phyloP scores from a whole-genome alignment of 768 basidiomycete genomes.

The Macrolepiota dolichaula region DNA sequence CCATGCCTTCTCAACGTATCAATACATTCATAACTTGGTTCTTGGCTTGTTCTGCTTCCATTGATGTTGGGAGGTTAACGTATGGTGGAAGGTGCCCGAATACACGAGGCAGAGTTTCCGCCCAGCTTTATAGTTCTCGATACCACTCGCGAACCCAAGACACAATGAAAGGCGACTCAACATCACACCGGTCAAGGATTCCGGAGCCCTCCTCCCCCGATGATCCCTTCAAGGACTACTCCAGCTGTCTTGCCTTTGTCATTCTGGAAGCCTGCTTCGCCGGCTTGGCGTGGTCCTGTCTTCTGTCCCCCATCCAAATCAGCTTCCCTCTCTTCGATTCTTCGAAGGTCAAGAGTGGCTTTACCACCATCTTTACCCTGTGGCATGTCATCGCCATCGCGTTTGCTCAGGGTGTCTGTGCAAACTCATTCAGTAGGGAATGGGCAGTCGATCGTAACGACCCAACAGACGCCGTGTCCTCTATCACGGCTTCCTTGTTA shows the following conservation, averaged over 20 bases:
- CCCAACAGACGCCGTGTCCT: not conserved
- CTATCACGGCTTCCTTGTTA: not conserved
- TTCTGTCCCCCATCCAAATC: not conserved
- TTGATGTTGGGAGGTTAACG: no score
- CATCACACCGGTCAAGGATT: not conserved
- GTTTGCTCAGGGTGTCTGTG: not conserved
- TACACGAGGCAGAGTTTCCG: no score
- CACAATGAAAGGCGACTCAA: not conserved
- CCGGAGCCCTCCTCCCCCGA: not conserved
- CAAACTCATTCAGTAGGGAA: not conserved
- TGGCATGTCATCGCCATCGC: not conserved
- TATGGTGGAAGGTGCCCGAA: no score
- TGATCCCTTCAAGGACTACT: not conserved
- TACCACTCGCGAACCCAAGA: no score
- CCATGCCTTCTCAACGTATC: no score
- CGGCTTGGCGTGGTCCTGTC: not conserved
- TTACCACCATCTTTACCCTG: not conserved
- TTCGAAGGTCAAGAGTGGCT: not conserved
- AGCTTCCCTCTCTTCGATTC: not conserved
- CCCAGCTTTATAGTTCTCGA: no score
- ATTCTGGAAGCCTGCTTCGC: not conserved
- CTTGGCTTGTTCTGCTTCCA: no score
- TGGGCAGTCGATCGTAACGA: not conserved
- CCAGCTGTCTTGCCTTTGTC: not conserved
- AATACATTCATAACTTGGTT: no score